These are phyloP conservation scores for Saturnispora ahearnii DNA, from an alignment of 805 yeast genomes.

Conservation along the genomic window DNA sequence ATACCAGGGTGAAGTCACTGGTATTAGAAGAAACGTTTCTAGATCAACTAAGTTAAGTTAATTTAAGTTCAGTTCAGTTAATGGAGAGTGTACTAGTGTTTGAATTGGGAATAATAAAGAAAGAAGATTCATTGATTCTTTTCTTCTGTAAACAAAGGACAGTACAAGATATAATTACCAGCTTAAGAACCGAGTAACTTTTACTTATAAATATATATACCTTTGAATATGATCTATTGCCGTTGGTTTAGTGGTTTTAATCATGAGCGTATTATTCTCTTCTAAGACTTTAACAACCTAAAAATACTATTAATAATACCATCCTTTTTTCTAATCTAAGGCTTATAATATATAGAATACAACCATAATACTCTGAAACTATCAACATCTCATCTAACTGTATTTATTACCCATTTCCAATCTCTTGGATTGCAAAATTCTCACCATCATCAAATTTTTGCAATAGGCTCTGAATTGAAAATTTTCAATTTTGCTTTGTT, in stretches of 20 bases:
- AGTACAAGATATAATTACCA: too few relatives aligned
- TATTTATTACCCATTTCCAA: too few relatives aligned
- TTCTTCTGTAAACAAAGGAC: too few relatives aligned
- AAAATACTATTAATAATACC: too few relatives aligned
- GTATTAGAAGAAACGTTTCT: slow-evolving; percentile 92
- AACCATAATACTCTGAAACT: too few relatives aligned
- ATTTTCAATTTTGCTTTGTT: neutral
- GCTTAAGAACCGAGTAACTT: neutral
- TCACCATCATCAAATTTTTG: neutral
- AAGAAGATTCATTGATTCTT: neutral
- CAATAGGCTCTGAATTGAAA: neutral
- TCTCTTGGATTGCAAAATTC: neutral
- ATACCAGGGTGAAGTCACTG: slow-evolving; percentile 90
- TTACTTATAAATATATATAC: too few relatives aligned
- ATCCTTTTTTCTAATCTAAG: too few relatives aligned
- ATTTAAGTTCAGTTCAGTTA: neutral
- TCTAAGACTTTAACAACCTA: too few relatives aligned
- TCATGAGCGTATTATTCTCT: neutral
- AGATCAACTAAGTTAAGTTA: slow-evolving; percentile 71
- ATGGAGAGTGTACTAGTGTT: too few relatives aligned
- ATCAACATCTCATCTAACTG: too few relatives aligned
- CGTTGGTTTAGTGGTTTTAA: neutral
- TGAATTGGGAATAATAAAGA: neutral
- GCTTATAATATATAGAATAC: too few relatives aligned
- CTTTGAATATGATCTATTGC: too few relatives aligned